Percentiles rank a stretch among this genome's conserved stretches.
Evolutionary conservation across 2,329 filamentous ascomycete species (phyloP).

Genomic region (Pochonia chlamydosporia): DNA sequence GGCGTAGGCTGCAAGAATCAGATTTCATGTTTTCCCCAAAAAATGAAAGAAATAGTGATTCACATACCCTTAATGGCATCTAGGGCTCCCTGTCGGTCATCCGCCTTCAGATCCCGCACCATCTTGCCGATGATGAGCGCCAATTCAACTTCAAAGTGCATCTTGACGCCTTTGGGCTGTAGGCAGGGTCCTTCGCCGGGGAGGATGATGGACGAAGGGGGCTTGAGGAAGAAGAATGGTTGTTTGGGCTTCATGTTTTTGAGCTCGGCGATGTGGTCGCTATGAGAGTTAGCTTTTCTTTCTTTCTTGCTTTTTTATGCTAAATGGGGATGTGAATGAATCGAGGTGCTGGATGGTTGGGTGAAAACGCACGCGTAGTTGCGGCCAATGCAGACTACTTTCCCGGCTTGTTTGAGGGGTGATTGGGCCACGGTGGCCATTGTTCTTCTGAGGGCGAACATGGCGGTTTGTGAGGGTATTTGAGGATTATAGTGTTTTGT

Average conservation of each 20-base stretch:
- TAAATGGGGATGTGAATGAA: too few species aligned
- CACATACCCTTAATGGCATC: slow-evolving; percentile 80
- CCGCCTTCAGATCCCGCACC: slow-evolving; percentile 66
- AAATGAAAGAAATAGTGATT: not conserved
- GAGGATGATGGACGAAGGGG: slow-evolving; percentile 75
- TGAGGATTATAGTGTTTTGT: too few species aligned
- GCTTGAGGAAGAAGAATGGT: slow-evolving; percentile 99
- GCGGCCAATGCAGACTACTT: slow-evolving; percentile 89
- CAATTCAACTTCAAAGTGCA: slow-evolving; percentile 95
- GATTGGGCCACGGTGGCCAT: slow-evolving; percentile 29
- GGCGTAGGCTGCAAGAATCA: slow-evolving; percentile 61
- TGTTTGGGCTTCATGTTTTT: slow-evolving; percentile 84
- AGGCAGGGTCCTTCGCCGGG: slow-evolving; percentile 75
- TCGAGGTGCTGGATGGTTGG: not conserved
- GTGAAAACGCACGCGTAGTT: slow-evolving; percentile 76
- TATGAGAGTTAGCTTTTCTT: not conserved
- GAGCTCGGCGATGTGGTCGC: slow-evolving; percentile 86
- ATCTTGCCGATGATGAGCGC: slow-evolving; percentile 82
- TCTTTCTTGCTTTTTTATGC: too few species aligned
- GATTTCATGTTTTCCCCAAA: too few species aligned
- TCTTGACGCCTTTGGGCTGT: slow-evolving; percentile 72
- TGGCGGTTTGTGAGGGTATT: slow-evolving; percentile 18
- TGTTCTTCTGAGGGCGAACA: slow-evolving; percentile 31
- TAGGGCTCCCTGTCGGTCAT: slow-evolving; percentile 70
- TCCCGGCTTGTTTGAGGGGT: slow-evolving; percentile 48